Evolutionary conservation across 345 rosid species (phyloP).

Genomic region (Pistacia vera): DNA sequence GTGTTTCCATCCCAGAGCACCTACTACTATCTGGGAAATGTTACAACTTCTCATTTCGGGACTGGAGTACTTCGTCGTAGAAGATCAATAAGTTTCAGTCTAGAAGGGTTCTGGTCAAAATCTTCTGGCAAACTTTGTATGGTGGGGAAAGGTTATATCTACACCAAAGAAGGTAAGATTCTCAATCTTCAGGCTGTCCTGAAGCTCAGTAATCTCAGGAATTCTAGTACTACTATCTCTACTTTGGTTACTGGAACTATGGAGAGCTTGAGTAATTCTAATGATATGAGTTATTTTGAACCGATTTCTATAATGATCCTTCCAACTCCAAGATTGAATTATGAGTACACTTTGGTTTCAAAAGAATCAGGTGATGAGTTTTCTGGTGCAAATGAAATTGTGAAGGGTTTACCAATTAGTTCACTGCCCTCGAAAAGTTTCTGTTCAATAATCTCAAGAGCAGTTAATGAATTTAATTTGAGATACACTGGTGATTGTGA

Average conservation of each 20-base stretch:
- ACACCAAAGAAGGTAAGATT: constrained; percentile 2
- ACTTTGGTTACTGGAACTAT: constrained; percentile 47
- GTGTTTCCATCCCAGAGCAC: background rate
- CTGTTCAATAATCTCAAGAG: constrained; percentile 22
- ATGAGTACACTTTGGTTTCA: constrained; percentile 21
- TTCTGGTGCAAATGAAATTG: constrained; percentile 18
- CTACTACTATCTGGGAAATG: background rate
- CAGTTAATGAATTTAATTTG: constrained; percentile 26
- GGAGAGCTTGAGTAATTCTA: constrained; percentile 33
- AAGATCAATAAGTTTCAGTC: constrained; percentile 24
- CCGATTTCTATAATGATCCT: constrained; percentile 39
- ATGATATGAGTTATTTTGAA: constrained; percentile 34
- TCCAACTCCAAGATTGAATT: constrained; percentile 36
- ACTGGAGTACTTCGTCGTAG: background rate
- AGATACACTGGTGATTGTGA: constrained; percentile 21
- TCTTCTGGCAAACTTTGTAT: constrained; percentile 46
- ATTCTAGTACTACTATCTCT: constrained; percentile 21
- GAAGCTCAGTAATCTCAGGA: constrained; percentile 42
- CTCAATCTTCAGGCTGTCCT: constrained; percentile 32
- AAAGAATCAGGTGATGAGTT: constrained; percentile 7
- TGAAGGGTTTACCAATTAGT: constrained; percentile 19
- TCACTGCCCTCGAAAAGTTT: constrained; percentile 3
- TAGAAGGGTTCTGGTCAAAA: constrained; percentile 53
- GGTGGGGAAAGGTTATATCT: constrained; percentile 39
- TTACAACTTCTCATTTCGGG: background rate